Conservation (phyloP, 495 filamentous ascomycete genomes). For the Jackrogersella multiformis region DNA sequence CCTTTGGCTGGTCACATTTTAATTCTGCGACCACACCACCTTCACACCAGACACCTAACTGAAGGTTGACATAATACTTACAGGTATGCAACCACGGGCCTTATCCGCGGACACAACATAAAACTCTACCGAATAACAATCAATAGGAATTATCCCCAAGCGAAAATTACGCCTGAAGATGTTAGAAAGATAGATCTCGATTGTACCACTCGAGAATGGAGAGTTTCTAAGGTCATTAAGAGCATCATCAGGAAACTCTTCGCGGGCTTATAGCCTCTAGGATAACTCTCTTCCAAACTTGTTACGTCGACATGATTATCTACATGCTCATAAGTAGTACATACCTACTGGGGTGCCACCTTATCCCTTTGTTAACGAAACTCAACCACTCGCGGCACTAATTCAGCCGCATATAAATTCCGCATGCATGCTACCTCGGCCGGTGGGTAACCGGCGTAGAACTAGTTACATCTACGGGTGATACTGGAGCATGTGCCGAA, state of each 20-base stretch:
- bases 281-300: not conserved
- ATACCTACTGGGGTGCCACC: too few relatives aligned
- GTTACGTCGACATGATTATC: not conserved
- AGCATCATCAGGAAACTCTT: conserved; percentile 6
- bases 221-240: not conserved
- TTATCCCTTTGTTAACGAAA: not conserved
- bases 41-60: not conserved
- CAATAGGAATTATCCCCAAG: not conserved
- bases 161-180: not conserved
- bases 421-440: conserved; percentile 15
- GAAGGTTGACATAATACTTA: not conserved
- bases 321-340: too few relatives aligned
- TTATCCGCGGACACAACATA: conserved; percentile 10
- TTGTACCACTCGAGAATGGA: not conserved
- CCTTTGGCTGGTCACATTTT: not conserved
- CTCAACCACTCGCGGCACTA: not conserved
- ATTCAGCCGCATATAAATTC: conserved; percentile 22
- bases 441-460: not conserved
- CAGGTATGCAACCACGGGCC: conserved; percentile 20
- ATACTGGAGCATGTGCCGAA: not conserved
- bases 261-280: not conserved
- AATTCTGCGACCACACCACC: not conserved
- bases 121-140: conserved; percentile 1
- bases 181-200: not conserved
- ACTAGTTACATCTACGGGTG: not conserved